Base-by-base conservation (phyloP, 2,329 filamentous ascomycete genomes). In the Fusarium sp. region DNA sequence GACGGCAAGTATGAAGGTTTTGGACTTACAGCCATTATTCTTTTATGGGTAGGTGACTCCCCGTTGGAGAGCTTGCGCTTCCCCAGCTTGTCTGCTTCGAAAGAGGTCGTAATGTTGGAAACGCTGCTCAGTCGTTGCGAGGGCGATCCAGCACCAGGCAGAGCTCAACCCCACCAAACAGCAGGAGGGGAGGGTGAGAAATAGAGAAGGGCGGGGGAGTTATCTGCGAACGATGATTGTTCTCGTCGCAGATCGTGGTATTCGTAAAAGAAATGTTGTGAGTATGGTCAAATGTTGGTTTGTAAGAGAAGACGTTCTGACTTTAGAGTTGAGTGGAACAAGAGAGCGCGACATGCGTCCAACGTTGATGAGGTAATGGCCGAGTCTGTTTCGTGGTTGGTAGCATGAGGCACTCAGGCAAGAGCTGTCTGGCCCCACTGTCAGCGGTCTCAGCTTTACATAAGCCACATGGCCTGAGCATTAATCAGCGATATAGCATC, bases 1-100 rank as follows among this genome's bases (percentile, higher is more conserved):
- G 4, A 23, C 6, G 31, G 13, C 16, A 29, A 53, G 20, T 21
- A 21, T 18, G 26, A 28, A 24, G 15, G 63, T 57, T 52, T 54
- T 59, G 31, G 43, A 84, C 88, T 81, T 80, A 91, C 89, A 77
- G 85, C 82, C 87, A 90, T 90, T 78, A 77, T 85, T 82, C 84
- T 85, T 81, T 90, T 90, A 49, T 82, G 82, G 79, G 84, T 83
- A 78, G 84, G 81, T 79, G 82, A 79, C 77, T 88, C 87, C 83
- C 86, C 86, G 82, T 83, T 82, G 71, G 89, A 91, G 75, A 89
- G 82, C 81, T 89, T 91, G 81, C 89, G 88, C 84, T 91, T 91
- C 85, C 87, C 88, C 86, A 87, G 85, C 80, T 87, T 87, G 83
- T 79, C 82, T 75, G 69, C 74, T 55, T 63, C 71, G 62, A 70